Evolutionary conservation across 2,329 filamentous ascomycete species (phyloP).

Genomic region (Trematosphaeria pertusa): DNA sequence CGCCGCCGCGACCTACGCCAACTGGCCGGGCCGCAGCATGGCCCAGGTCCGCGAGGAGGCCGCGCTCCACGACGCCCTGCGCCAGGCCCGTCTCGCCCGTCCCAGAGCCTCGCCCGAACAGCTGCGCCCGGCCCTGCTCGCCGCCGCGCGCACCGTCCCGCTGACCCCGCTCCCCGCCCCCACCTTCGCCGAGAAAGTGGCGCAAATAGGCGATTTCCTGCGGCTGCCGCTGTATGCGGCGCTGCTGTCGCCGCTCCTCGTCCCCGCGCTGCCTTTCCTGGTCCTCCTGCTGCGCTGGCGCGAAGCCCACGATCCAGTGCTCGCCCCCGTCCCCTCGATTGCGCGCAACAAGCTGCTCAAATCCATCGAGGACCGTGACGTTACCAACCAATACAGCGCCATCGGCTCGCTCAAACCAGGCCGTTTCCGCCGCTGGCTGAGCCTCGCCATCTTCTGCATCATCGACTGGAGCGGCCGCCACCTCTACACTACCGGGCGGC

Average conservation of each 20-base stretch:
- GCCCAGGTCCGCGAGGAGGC: constrained; percentile 8
- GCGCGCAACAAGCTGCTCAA: constrained; percentile 1
- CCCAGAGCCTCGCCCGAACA: constrained; percentile 68
- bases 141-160: constrained; percentile 5
- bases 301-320: constrained; percentile 4
- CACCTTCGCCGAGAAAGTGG: constrained; percentile 5
- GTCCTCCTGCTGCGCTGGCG: constrained; percentile 3
- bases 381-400: constrained; percentile 5
- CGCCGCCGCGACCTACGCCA: constrained; percentile 4
- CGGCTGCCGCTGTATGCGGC: constrained; percentile 2
- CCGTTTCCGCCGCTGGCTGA: constrained; percentile 4
- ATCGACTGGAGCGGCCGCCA: constrained; percentile 5
- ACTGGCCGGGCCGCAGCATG: constrained; percentile 9
- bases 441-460: neutral
- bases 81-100: constrained; percentile 79
- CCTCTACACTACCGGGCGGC: constrained; percentile 3
- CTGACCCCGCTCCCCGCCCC: constrained; percentile 6
- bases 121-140: constrained; percentile 6
- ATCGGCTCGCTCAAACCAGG: constrained; percentile 5
- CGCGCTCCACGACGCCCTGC: constrained; percentile 69
- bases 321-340: constrained; percentile 5
- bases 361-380: constrained; percentile 4
- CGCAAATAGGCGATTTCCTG: constrained; percentile 4
- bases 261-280: constrained; percentile 2
- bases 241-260: constrained; percentile 2